Evolutionary conservation across 2,329 filamentous ascomycete genomes (phyloP).

Genomic region (Stachybotrys chlorohalonatus): DNA sequence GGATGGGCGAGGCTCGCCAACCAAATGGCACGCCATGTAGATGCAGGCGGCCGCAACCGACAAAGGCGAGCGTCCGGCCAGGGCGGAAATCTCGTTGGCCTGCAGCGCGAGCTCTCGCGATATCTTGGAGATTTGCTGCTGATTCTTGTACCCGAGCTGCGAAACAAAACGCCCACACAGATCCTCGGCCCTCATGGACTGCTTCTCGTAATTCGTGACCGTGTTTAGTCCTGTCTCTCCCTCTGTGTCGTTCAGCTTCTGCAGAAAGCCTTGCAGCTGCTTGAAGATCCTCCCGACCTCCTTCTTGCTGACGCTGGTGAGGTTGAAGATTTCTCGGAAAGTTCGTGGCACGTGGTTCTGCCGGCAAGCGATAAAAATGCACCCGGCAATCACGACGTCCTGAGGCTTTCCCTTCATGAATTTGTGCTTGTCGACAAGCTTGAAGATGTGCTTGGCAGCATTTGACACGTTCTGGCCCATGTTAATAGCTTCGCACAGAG

Average conservation of each 20-base stretch:
- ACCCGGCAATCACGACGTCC: slow-evolving; percentile 88
- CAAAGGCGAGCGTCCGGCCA: slow-evolving; percentile 87
- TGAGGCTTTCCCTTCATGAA: slow-evolving; percentile 92
- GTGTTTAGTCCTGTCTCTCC: slow-evolving; percentile 40
- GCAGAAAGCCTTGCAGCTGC: slow-evolving; percentile 78
- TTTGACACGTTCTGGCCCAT: slow-evolving; percentile 76
- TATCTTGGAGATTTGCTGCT: slow-evolving; percentile 69
- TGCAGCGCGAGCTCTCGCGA: slow-evolving; percentile 70
- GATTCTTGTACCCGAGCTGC: slow-evolving; percentile 62
- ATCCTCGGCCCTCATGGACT: slow-evolving; percentile 71
- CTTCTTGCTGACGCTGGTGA: slow-evolving; percentile 93
- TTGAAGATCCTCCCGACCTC: slow-evolving; percentile 97
- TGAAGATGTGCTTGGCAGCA: slow-evolving; percentile 90
- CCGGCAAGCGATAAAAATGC: slow-evolving; percentile 95
- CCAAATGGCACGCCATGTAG: slow-evolving; percentile 86
- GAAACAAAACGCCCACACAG: slow-evolving; percentile 87
- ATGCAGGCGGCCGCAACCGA: slow-evolving; percentile 94
- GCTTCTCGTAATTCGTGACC: slow-evolving; percentile 63
- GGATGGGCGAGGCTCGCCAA: slow-evolving; percentile 69
- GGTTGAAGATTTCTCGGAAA: slow-evolving; percentile 86
- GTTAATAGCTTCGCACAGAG: slow-evolving; percentile 76
- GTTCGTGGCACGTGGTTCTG: slow-evolving; percentile 80
- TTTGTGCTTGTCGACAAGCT: slow-evolving; percentile 85
- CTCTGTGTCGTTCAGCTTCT: slow-evolving; percentile 56
- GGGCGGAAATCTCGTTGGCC: slow-evolving; percentile 66